phyloP scores from a whole-genome alignment of 805 yeast genomes.

The Candida easanensis region DNA sequence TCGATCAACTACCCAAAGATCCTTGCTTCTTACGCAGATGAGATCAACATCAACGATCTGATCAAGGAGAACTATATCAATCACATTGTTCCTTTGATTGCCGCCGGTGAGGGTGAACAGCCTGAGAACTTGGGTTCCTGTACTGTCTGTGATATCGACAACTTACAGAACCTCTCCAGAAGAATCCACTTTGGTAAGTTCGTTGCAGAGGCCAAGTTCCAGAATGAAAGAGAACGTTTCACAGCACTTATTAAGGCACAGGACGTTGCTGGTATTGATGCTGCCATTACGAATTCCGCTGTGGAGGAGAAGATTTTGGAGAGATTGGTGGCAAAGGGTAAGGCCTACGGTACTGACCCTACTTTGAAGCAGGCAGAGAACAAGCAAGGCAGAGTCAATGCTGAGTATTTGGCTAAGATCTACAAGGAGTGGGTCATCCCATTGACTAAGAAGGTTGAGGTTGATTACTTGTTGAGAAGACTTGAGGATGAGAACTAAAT shows the following conservation, averaged over 20 bases:
- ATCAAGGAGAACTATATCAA: slow-evolving; percentile 68
- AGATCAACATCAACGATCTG: slow-evolving; percentile 70
- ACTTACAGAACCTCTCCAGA: slow-evolving; percentile 83
- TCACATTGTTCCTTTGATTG: slow-evolving; percentile 71
- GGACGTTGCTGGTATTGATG: slow-evolving; percentile 72
- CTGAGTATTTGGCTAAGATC: slow-evolving; percentile 76
- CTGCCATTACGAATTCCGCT: slow-evolving; percentile 78
- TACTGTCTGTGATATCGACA: slow-evolving; percentile 79
- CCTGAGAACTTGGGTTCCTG: slow-evolving; percentile 86
- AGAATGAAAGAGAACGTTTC: slow-evolving; percentile 60
- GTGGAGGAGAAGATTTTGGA: slow-evolving; percentile 84
- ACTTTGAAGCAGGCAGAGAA: slow-evolving; percentile 66
- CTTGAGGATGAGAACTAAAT: slow-evolving; percentile 51
- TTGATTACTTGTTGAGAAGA: slow-evolving; percentile 83
- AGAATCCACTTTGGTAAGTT: slow-evolving; percentile 96
- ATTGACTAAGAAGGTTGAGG: slow-evolving; percentile 91
- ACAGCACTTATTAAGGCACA: slow-evolving; percentile 58
- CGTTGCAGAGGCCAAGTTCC: slow-evolving; percentile 94
- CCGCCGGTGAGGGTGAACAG: slow-evolving; percentile 69
- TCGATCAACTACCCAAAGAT: slow-evolving; percentile 74
- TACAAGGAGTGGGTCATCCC: slow-evolving; percentile 91
- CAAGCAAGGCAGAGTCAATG: slow-evolving; percentile 71
- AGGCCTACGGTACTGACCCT: slow-evolving; percentile 87
- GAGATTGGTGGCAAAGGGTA: slow-evolving; percentile 77
- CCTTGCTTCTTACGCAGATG: slow-evolving; percentile 70